Percentiles rank a stretch among this genome's conserved stretches.
Conservation (phyloP, 257 asterid genomes). For the Linderniella brevidens region DNA sequence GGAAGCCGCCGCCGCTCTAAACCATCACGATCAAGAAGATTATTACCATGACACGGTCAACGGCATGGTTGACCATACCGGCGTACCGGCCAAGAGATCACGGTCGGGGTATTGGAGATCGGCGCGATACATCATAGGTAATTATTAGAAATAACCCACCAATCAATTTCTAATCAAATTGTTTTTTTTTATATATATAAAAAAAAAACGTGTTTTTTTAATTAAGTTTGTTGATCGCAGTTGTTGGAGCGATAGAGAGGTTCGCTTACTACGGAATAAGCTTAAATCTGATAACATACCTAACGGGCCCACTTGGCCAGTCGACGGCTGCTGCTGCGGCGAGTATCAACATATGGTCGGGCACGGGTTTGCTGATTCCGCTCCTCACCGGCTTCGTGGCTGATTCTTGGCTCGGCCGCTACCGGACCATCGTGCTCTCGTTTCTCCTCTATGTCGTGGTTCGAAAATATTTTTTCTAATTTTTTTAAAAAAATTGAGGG, state of each 20-base stretch:
- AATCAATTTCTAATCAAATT: no score
- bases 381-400: conserved; percentile 37
- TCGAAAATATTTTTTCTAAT: not conserved
- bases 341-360: conserved; percentile 33
- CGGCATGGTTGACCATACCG: no score
- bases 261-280: conserved; percentile 36
- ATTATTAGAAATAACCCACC: no score
- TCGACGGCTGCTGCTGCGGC: conserved; percentile 46
- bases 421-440: conserved; percentile 29
- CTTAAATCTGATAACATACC: conserved; percentile 35
- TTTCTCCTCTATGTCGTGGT: conserved; percentile 30
- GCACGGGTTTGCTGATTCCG: conserved; percentile 35
- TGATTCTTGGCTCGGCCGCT: conserved; percentile 33
- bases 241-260: conserved; percentile 38
- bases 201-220: no score
- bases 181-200: no score
- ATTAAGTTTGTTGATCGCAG: not conserved
- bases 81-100: no score
- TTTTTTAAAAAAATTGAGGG: no score
- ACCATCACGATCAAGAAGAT: no score
- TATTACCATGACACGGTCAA: no score
- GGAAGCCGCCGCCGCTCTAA: no score
- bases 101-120: no score
- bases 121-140: no score
- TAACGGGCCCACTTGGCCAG: conserved; percentile 46